Evolutionary conservation across 83 land plant species (phyloP), one percentile per base, ranked within the genome.

Genomic region (Picea abies): DNA sequence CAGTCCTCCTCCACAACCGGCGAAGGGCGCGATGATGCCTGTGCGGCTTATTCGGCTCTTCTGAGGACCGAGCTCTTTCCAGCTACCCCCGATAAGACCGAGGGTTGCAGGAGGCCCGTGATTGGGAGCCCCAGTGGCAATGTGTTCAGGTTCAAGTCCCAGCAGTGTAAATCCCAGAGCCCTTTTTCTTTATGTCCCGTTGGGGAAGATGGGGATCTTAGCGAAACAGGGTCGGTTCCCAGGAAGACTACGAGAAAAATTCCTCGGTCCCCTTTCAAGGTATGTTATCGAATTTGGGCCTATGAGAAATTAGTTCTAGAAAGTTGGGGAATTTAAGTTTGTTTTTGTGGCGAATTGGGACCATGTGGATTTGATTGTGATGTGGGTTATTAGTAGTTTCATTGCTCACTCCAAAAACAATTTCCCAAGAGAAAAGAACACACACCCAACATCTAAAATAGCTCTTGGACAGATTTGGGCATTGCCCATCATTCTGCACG

Each of bases 231-330:
- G 5, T 82, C 85, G 20, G 85, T 85, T 62, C 96, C 97, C 12
- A 88, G 89, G 9, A 97, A 94, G 87, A 78, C 98, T 5, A 92
- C 92, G 0, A 82, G 99, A 83, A 97, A 97, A 88, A 90, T 97
- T 56, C 88, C 97, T 1, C 79, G 94, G 66, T 91, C 97, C 68
- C 98, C 99, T 60, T 96, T 88, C 82, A 97, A 97, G 90, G 99
- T 96, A n/a, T 32, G 63, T 15, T 14, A 56, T 56, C 60, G 60
- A 56, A 56, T 56, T 56, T 14, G 60, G 16, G 17, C 60, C 60
- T 56, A 12, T 56, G 16, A 56, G 60, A 56, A 56, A 56, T 56
- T 56, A 14, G 16, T 12, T 14, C 60, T 56, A 25, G 82, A 60
- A 12, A 25, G 41, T 65, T 79, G 56, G 73, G 66, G 16, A 32